Percentiles rank a stretch among this genome's conserved stretches.
Evolutionary conservation across 495 filamentous ascomycete species (phyloP).

Genomic region (Penicillium manginii): DNA sequence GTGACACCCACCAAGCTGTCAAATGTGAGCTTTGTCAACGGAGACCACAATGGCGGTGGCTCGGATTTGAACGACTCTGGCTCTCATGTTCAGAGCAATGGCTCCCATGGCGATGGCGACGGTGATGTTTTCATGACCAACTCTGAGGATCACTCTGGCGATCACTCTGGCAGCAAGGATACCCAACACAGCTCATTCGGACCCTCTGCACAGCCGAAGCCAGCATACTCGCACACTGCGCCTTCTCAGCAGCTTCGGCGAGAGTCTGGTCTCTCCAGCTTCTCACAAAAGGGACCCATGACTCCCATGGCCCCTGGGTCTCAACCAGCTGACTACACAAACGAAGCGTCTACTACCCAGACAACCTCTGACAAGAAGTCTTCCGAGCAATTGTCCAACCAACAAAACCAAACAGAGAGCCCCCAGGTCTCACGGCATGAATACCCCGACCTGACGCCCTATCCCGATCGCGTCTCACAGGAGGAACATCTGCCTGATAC

Average conservation of each 20-base stretch:
- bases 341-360: conserved; percentile 81
- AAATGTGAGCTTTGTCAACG: conserved; percentile 56
- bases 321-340: conserved; percentile 73
- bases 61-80: conserved; percentile 51
- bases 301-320: conserved; percentile 77
- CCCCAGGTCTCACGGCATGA: conserved; percentile 32
- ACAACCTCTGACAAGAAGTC: conserved; percentile 82
- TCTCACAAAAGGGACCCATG: conserved; percentile 72
- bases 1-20: conserved; percentile 54
- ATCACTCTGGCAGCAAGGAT: conserved; percentile 41
- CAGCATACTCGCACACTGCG: conserved; percentile 52
- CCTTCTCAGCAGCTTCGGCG: conserved; percentile 56
- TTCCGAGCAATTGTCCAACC: conserved; percentile 46
- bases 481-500: conserved; percentile 53
- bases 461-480: conserved; percentile 47
- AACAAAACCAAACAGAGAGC: conserved; percentile 63
- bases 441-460: conserved; percentile 32
- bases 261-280: conserved; percentile 50
- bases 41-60: conserved; percentile 47
- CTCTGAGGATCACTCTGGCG: conserved; percentile 47
- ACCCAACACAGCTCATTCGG: conserved; percentile 56
- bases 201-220: conserved; percentile 55
- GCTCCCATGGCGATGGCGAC: conserved; percentile 65
- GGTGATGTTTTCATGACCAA: conserved; percentile 57
- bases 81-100: conserved; percentile 63